Evolutionary conservation across 2,329 filamentous ascomycete genomes (phyloP), one percentile per base, ranked within the genome.

Genomic region (Alternaria conjuncta): DNA sequence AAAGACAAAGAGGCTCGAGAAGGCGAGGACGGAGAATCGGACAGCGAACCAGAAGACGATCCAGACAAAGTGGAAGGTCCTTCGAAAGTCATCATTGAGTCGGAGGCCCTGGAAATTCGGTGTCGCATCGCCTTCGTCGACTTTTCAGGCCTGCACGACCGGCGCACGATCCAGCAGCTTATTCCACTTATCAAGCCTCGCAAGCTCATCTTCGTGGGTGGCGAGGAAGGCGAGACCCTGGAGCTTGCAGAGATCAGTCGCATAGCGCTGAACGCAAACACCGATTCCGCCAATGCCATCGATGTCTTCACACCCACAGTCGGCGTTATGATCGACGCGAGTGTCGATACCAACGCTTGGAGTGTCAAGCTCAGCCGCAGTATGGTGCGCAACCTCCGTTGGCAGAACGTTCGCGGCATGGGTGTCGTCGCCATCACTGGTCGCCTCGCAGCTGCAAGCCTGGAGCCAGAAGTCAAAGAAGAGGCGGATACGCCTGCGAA

Each of bases 261-360:
- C 63, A 89, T 89, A 71, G 83, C 94, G 0, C 80, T 89, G 6
- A 82, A 81, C 30, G 81, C 81, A 13, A 85, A 83, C 64, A 78
- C 80, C 12, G 82, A 83, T 12, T 76, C 79, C 1, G 76, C 79
- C 2, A 81, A 79, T 6, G 81, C 82, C 49, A 82, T 84, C 18
- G 86, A 94, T 67, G 92, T 99, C 6, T 95, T 95, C 76, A 94
- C 93, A 0, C 96, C 96, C 1, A 80, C 83, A 10, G 84, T 92
- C n/a, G 94, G 94, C 23, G 84, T 86, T 32, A 84, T 86, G 13
- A 86, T 99, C 45, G 90, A 99, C 79, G 96, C 95, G 12, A 97
- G 94, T 75, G 95, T 98, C 45, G 96, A 99, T 78, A 98, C 95
- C 6, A 97, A 98, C 77, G 94, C 96, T 5, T 99, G 96, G 96